phyloP scores from a whole-genome alignment of 2,329 filamentous ascomycete species.

The Ascochyta koolunga region DNA sequence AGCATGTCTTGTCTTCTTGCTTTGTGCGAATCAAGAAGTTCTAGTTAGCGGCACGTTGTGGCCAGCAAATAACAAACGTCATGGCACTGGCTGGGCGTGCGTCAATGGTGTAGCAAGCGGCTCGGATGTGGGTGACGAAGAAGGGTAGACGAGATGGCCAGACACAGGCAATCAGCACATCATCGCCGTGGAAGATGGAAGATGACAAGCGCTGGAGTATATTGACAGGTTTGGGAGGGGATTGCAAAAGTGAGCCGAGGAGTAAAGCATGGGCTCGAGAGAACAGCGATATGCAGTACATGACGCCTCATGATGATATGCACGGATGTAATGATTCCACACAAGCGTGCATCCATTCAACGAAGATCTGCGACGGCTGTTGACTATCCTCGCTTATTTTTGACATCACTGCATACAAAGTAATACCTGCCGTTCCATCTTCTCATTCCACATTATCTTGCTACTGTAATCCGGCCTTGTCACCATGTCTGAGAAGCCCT shows the following conservation, averaged over 20 bases:
- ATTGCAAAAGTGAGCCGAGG: not conserved
- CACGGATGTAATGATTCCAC: not conserved
- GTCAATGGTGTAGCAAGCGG: conserved; percentile 11
- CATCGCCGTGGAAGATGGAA: not conserved
- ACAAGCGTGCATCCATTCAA: not conserved
- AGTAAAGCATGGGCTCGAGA: not conserved
- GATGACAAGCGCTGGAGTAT: not conserved
- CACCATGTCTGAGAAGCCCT: conserved; percentile 12
- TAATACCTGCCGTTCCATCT: not conserved
- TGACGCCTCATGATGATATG: conserved; percentile 2
- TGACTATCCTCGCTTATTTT: conserved; percentile 5
- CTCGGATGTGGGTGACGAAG: not conserved
- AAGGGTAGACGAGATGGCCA: not conserved
- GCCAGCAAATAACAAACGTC: conserved; percentile 2
- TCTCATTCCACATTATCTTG: not conserved
- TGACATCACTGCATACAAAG: conserved; percentile 7
- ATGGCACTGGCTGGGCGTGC: conserved; percentile 12
- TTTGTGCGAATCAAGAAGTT: conserved; percentile 8
- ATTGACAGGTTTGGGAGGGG: not conserved
- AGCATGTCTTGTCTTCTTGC: conserved; percentile 8
- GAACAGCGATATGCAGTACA: not conserved
- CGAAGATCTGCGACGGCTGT: conserved; percentile 10
- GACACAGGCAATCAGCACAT: not conserved
- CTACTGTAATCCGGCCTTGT: not conserved
- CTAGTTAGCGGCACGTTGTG: not conserved